Evolutionary conservation across 805 yeast genomes (phyloP), one percentile per base, ranked within the genome.

Genomic region (Schizosaccharomyces pombe): DNA sequence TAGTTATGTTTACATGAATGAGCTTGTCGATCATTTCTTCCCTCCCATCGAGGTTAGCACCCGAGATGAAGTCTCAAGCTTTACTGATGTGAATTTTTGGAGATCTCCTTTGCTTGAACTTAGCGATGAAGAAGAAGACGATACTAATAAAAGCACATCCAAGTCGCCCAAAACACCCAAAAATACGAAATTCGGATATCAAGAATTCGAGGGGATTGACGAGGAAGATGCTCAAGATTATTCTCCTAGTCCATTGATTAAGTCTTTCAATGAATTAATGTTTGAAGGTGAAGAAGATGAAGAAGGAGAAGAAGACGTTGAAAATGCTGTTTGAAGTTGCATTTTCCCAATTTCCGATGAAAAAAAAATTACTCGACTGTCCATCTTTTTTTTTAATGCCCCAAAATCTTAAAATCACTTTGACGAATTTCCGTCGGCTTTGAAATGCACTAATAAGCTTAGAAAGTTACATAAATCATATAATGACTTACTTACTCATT

Each of bases 1-100:
- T 54, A 79, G 94, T 0, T 91, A 91, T 64, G 77, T 91, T 53
- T 80, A 79, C 58, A 89, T 91, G 62, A 84, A 91, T 49, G 97
- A 91, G 65, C 72, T 91, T 55, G 96, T 91, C 11, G 98, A 91
- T 67, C 97, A 91, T 65, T 87, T 87, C 65, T 91, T 91, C 73
- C 98, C 98, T 6, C 95, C 96, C 0, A 82, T 78, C 49, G 68
- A 68, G 56, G 16, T 37, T 1, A 54, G 57, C 1, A 55, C 31
- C 2, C 64, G 63, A 49, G 62, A 67, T 4, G 59, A 57, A 8
- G 79, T 76, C 55, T 81, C 78, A 58, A 76, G 75, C 58, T 91
- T 71, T 64, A 83, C 85, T 5, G 98, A 91, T 67, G 83, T 83
- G 47, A 87, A 83, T 63, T 91, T 75, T 65, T 91, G 98, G 98